phyloP scores from a whole-genome alignment of 805 yeast species.

The Yamadazyma nakazawae region DNA sequence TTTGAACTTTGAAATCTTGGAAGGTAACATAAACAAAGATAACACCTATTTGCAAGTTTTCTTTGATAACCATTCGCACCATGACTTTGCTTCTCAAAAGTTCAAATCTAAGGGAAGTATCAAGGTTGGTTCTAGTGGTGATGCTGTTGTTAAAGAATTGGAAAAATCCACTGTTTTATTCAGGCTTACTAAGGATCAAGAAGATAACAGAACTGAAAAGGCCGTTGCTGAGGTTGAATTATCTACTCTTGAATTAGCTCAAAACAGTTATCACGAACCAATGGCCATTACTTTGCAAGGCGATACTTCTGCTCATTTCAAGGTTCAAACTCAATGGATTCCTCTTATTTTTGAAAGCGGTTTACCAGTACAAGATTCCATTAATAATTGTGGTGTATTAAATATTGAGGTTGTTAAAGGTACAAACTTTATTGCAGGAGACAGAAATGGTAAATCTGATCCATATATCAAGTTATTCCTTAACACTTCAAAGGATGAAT shows the following conservation, averaged over 20 bases:
- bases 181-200: conserved; percentile 55
- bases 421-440: conserved; percentile 74
- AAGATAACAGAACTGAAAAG: conserved; percentile 53
- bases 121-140: conserved; percentile 53
- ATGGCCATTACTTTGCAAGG: conserved; percentile 55
- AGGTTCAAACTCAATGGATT: conserved; percentile 68
- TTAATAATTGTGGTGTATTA: conserved; percentile 71
- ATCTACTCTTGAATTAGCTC: conserved; percentile 63
- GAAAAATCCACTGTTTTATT: conserved; percentile 67
- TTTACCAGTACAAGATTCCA: conserved; percentile 72
- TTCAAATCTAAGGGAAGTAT: conserved; percentile 44
- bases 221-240: conserved; percentile 59
- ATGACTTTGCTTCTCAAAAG: conserved; percentile 56
- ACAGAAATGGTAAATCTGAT: conserved; percentile 88
- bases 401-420: conserved; percentile 62
- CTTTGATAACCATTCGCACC: conserved; percentile 71
- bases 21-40: conserved; percentile 52
- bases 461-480: conserved; percentile 75
- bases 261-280: conserved; percentile 63
- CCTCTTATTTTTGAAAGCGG: conserved; percentile 57
- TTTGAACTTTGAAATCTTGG: conserved; percentile 61
- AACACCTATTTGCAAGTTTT: conserved; percentile 68
- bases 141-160: conserved; percentile 71
- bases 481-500: conserved; percentile 54
- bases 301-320: conserved; percentile 49